Percentiles rank a stretch among this genome's conserved stretches.
Evolutionary conservation across 2,329 filamentous ascomycete species (phyloP).

Genomic region (Epichloe sibirici): DNA sequence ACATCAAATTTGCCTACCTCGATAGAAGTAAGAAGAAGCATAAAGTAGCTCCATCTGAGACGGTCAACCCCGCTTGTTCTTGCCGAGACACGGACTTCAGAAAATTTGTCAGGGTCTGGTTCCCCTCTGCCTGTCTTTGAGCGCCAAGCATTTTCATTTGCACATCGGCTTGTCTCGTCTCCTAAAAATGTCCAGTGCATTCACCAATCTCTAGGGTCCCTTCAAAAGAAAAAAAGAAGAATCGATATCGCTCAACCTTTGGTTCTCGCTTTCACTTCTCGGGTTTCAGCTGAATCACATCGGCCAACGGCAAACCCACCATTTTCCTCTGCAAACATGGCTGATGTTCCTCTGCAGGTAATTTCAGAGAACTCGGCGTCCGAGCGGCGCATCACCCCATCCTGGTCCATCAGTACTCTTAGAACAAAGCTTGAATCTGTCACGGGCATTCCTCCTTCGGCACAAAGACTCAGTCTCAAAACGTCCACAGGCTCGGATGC

Average conservation of each 20-base stretch:
- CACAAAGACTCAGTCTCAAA: conserved; percentile 65
- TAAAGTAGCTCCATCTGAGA: neutral
- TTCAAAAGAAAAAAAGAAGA: neutral
- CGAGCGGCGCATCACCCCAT: conserved; percentile 82
- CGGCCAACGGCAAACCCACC: neutral
- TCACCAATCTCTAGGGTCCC: neutral
- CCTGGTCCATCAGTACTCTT: conserved; percentile 77
- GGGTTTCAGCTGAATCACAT: neutral
- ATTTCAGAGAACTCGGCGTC: conserved; percentile 66
- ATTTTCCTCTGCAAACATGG: conserved; percentile 28
- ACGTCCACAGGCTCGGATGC: conserved; percentile 39
- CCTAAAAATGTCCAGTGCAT: neutral
- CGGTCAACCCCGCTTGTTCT: neutral
- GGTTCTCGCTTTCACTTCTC: neutral
- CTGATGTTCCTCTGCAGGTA: conserved; percentile 65
- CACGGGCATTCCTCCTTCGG: conserved; percentile 75
- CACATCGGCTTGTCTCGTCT: neutral
- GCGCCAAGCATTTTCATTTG: neutral
- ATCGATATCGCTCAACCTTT: neutral
- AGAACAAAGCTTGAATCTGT: conserved; percentile 84
- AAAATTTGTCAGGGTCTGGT: neutral
- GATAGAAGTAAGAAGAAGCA: too few relatives aligned
- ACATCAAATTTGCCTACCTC: too few relatives aligned
- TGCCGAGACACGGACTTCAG: neutral
- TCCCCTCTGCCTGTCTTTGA: neutral